A percentile compares a stretch with the other conserved stretches of the same genome.
Conservation (phyloP, 805 yeast genomes). For the Hagleromyces aurorensis region DNA sequence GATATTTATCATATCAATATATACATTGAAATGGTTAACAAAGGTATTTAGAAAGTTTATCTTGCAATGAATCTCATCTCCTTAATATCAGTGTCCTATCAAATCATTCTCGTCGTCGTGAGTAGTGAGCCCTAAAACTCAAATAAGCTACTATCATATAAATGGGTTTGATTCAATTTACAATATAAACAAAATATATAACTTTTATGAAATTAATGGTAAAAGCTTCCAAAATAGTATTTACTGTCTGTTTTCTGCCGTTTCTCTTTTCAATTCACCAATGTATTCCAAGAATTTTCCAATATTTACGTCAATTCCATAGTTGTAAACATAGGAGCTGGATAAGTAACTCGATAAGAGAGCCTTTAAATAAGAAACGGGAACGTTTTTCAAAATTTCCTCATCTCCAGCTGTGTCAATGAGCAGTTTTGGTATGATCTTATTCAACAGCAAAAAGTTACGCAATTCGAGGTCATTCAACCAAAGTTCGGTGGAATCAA, state of each 20-base stretch:
- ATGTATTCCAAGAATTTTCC: conserved; percentile 67
- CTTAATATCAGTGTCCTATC: too few species aligned
- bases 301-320: conserved; percentile 72
- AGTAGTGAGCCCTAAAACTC: too few species aligned
- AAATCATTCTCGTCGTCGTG: too few species aligned
- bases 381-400: conserved; percentile 65
- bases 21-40: too few species aligned
- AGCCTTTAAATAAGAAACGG: conserved; percentile 80
- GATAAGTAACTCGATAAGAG: conserved; percentile 82
- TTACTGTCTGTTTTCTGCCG: conserved; percentile 5
- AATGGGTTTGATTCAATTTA: too few species aligned
- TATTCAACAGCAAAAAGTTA: conserved; percentile 56
- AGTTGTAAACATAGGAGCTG: conserved; percentile 73
- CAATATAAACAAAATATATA: too few species aligned
- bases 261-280: conserved; percentile 44
- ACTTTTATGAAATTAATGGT: too few species aligned
- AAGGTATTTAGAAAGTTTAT: too few species aligned
- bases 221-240: too few species aligned
- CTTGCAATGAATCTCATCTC: too few species aligned
- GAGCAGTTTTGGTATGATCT: conserved; percentile 72
- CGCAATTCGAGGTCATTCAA: conserved; percentile 68
- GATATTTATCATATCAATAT: too few species aligned
- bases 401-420: conserved; percentile 59
- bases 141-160: too few species aligned
- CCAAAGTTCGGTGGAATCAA: conserved; percentile 78